These are phyloP conservation scores for Pythium phragmiticola DNA, from an alignment of 352 stramenopile genomes.

Conservation along the genomic window DNA sequence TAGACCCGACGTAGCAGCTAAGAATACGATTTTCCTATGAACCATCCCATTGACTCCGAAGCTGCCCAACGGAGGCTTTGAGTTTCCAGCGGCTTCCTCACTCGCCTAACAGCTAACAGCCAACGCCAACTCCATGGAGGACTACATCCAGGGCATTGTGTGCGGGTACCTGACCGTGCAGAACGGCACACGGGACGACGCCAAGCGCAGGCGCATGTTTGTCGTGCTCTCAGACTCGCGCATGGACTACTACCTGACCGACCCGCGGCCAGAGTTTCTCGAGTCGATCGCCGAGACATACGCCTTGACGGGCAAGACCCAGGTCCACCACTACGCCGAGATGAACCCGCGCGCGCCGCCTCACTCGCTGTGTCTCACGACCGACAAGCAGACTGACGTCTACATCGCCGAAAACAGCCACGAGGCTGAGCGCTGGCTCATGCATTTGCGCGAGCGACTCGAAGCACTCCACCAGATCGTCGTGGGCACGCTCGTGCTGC, in stretches of 20 bases:
- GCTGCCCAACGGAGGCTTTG: neutral
- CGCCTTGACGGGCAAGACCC: slow-evolving; percentile 44
- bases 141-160: slow-evolving; percentile 70
- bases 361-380: slow-evolving; percentile 63
- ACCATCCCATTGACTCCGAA: neutral
- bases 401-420: slow-evolving; percentile 52
- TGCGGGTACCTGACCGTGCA: slow-evolving; percentile 69
- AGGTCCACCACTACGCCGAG: slow-evolving; percentile 61
- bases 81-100: no score
- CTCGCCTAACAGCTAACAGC: neutral
- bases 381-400: slow-evolving; percentile 55
- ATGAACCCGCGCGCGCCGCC: slow-evolving; percentile 52
- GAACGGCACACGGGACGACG: slow-evolving; percentile 40
- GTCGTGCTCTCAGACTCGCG: slow-evolving; percentile 73
- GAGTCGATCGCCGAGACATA: slow-evolving; percentile 54
- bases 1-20: neutral
- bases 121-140: slow-evolving; percentile 39
- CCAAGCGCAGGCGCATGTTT: slow-evolving; percentile 63
- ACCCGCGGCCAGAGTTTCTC: slow-evolving; percentile 62
- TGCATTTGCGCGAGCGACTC: slow-evolving; percentile 48
- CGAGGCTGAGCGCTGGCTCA: slow-evolving; percentile 50
- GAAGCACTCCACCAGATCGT: slow-evolving; percentile 52
- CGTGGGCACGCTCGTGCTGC: slow-evolving; percentile 44
- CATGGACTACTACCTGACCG: slow-evolving; percentile 66
- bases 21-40: neutral